A percentile compares a stretch with the other conserved stretches of the same genome.
These are phyloP conservation scores for Monosiga brevicollis DNA, from an alignment of 78 protist genomes.

Conservation along the genomic window DNA sequence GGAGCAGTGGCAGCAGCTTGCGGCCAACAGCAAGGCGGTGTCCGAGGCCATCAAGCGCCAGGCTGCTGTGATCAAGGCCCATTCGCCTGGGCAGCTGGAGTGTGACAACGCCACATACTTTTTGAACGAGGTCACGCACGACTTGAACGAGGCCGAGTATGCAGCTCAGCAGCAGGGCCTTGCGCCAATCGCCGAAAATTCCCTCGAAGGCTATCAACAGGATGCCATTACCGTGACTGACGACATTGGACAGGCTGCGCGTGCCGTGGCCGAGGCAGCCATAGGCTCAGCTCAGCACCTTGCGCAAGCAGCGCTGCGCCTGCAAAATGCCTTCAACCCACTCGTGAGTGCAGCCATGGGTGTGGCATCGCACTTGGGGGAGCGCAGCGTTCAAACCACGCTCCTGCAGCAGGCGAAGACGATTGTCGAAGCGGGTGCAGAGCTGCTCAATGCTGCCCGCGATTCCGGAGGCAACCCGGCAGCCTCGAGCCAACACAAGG, in stretches of 20 bases:
- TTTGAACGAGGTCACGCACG: neutral
- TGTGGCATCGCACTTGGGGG: neutral
- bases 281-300: neutral
- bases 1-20: neutral
- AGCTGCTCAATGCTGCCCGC: neutral
- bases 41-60: neutral
- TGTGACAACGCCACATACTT: slow-evolving; percentile 6
- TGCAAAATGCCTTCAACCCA: neutral
- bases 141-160: neutral
- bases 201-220: slow-evolving; percentile 9
- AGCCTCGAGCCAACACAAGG: neutral
- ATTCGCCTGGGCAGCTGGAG: slow-evolving; percentile 20
- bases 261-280: neutral
- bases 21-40: neutral
- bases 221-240: neutral
- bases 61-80: neutral
- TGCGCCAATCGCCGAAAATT: neutral
- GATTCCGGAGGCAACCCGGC: neutral
- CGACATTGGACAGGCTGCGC: neutral
- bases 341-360: neutral
- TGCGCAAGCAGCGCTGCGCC: neutral
- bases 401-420: neutral
- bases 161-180: neutral
- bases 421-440: neutral
- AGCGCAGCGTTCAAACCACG: neutral